Evolutionary conservation across 108 stramenopile species (phyloP).

Genomic region (Nitzschia sp.): DNA sequence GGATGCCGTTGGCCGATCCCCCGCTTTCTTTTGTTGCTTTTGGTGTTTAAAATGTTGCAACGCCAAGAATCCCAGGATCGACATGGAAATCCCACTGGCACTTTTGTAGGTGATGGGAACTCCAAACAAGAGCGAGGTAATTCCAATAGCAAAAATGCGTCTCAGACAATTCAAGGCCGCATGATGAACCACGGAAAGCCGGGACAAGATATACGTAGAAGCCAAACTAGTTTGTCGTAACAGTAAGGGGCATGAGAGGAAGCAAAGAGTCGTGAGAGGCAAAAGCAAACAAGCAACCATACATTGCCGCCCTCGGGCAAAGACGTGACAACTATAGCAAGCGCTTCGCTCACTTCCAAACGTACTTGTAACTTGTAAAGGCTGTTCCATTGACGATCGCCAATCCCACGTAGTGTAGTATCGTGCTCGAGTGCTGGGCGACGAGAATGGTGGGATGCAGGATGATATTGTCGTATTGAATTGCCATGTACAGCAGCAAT

Average conservation of each 20-base stretch:
- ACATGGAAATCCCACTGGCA: slow-evolving; percentile 52
- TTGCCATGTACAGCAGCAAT: neutral
- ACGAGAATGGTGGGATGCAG: too few species aligned
- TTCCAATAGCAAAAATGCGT: slow-evolving; percentile 77
- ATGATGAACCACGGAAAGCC: slow-evolving; percentile 81
- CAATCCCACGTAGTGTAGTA: slow-evolving; percentile 32
- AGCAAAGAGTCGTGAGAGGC: too few species aligned
- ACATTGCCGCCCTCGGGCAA: neutral
- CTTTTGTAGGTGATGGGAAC: slow-evolving; percentile 54
- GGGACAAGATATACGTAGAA: slow-evolving; percentile 51
- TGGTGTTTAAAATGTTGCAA: slow-evolving; percentile 35
- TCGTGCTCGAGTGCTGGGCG: too few species aligned
- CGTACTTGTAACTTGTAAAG: slow-evolving; percentile 77
- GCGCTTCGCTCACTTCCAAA: neutral
- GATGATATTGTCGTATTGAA: neutral
- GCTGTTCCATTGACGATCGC: slow-evolving; percentile 70
- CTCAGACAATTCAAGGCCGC: slow-evolving; percentile 85
- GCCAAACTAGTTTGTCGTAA: slow-evolving; percentile 24
- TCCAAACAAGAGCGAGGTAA: slow-evolving; percentile 72
- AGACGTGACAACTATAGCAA: neutral
- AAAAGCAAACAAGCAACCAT: too few species aligned
- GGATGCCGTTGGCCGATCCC: too few species aligned
- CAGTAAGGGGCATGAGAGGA: neutral
- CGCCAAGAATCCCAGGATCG: slow-evolving; percentile 60
- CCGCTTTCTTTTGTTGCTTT: too few species aligned